Base-by-base conservation (phyloP, 768 basidiomycete species). In the Clavulina sp. region DNA sequence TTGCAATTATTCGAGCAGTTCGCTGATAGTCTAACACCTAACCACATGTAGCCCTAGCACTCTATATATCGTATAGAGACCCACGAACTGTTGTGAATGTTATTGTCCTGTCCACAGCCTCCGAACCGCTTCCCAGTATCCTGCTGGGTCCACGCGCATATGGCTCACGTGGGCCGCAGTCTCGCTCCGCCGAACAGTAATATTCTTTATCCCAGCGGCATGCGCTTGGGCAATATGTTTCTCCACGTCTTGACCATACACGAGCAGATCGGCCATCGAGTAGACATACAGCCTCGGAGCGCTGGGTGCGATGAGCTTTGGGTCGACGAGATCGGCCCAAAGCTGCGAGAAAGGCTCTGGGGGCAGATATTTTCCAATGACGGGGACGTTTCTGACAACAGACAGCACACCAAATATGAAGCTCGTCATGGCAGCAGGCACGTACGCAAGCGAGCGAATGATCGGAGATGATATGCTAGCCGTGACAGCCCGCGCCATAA, bases 211-310 rank as follows among this genome's bases (percentile, higher is more conserved):
- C 1, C 49, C 54, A 7, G 16, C 4, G 16, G 36, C 3, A 29
- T 34, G 16, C 1, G 60, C 55, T 4, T 48, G 33, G 9, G 43
- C 31, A 4, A 48, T 55, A 46, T 60, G 60, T 0, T 3, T 28
- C 43, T 59, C 60, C 26, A 60, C 58, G 44, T 56, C 57, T 13
- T 48, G 18, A 28, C 24, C 34, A 7, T 53, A 56, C 28, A 60
- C 52, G 52, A 60, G 49, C 19, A 24, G 19, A 50, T 60, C 60
- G 9, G 30, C 16, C 16, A 29, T 31, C 1, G 58, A 59, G 52
- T 60, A 60, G 48, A 60, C 50, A 46, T 59, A 60, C 13, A 59
- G 51, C 0, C 60, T 49, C 4, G 54, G 55, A 19, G 55, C 55
- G n/a, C 44, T 6, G 2, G 52, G 54, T 9, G 53, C 32, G 23